Percentiles rank a stretch among this genome's conserved stretches.
Conservation (phyloP, 1,284 basidiomycete genomes). For the Neonothopanus nambi region DNA sequence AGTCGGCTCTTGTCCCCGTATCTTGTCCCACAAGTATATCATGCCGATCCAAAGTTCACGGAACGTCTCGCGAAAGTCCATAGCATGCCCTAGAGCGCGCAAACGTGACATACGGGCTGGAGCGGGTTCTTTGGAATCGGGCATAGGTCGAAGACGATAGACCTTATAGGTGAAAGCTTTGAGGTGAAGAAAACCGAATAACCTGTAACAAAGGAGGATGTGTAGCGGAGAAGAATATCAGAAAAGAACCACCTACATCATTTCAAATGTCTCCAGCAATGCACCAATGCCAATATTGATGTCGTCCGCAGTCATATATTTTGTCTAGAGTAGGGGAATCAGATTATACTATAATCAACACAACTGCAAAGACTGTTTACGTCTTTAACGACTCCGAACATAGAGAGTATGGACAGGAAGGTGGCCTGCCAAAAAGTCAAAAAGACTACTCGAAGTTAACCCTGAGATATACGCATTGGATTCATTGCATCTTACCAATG, state of each 20-base stretch:
- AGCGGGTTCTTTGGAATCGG: constrained; percentile 28
- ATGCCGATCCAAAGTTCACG: constrained; percentile 57
- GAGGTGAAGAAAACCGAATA: constrained; percentile 74
- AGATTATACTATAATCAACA: neutral
- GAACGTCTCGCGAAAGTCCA: constrained; percentile 69
- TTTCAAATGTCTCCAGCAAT: constrained; percentile 72
- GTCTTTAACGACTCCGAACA: constrained; percentile 66
- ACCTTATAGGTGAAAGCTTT: constrained; percentile 74
- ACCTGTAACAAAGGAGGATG: constrained; percentile 31
- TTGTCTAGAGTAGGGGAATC: constrained; percentile 37
- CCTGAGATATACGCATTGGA: neutral
- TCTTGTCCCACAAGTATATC: constrained; percentile 53
- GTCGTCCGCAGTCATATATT: constrained; percentile 72
- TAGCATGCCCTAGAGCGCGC: constrained; percentile 58
- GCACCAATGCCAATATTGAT: constrained; percentile 76
- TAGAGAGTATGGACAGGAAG: constrained; percentile 58
- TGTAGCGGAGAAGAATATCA: neutral
- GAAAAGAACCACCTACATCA: constrained; percentile 52
- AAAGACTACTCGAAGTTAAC: constrained; percentile 49
- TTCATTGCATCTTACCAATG: constrained; percentile 46
- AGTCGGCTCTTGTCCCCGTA: constrained; percentile 47
- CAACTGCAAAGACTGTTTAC: constrained; percentile 35
- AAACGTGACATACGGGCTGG: constrained; percentile 47
- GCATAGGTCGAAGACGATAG: constrained; percentile 49
- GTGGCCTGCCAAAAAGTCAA: constrained; percentile 81